Base-by-base conservation (phyloP, 768 basidiomycete genomes). In the Rossbeevera mucosa region DNA sequence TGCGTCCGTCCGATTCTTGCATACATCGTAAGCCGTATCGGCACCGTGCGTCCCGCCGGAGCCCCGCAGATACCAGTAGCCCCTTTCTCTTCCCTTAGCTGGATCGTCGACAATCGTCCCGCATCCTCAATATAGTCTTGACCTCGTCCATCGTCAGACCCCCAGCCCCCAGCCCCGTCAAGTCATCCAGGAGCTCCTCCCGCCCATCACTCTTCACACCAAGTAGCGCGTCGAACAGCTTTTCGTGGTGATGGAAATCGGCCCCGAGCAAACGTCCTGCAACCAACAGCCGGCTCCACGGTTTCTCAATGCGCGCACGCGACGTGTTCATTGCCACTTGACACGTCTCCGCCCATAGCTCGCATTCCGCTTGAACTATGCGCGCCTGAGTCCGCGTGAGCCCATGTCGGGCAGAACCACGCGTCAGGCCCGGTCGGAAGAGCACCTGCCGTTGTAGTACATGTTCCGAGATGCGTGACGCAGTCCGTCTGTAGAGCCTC, bases 301-400 rank as follows among this genome's bases (percentile, higher is more conserved):
- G 89, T 0, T 78, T 79, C 63, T 87, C 86, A 1, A 86, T 77
- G 16, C 82, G 78, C 48, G 68, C 72, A 59, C 66, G 76, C 18
- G 68, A 67, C n/a, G 58, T 59, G n/a, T 55, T 64, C 33, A 92
- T 69, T 2, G 82, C 85, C 20, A 73, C 69, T 24, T 81, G 79
- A 53, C 84, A 89, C 7, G 88, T 86, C 69, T 91, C 87, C 5
- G 86, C 76, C 93, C 94, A 93, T 44, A 91, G 76, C 62, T 84
- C 79, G 72, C 81, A 83, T 67, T 98, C 94, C 1, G 79, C 78
- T 20, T 74, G 74, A 20, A 95, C 76, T 20, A 72, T 71, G 53
- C 74, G 77, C 5, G 86, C 89, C 50, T 91, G 86, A 3, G 50
- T 20, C 4, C 55, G 65, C 29, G 64, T 59, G 21, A 70, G 50